Evolutionary conservation across 352 stramenopile species (phyloP).

Genomic region (Aphanomyces invadans): DNA sequence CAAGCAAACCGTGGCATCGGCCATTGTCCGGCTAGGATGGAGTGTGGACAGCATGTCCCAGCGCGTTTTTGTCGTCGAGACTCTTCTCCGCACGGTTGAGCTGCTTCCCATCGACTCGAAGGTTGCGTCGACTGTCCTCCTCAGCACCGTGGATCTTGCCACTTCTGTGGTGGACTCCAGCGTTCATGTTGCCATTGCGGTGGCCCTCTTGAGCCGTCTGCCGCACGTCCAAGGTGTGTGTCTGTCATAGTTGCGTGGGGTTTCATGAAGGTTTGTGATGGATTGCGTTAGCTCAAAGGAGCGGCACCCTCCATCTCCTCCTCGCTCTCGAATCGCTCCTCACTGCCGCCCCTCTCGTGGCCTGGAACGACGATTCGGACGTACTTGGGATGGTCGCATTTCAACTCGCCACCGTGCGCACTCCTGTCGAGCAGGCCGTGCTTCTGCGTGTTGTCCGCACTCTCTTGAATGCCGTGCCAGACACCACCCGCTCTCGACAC

Average conservation of each 20-base stretch:
- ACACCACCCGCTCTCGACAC: slow-evolving; percentile 1
- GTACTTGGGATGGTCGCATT: slow-evolving; percentile 17
- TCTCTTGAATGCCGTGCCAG: background rate
- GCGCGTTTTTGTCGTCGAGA: background rate
- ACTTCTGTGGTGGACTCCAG: background rate
- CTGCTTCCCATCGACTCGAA: slow-evolving; percentile 16
- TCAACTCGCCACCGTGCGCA: background rate
- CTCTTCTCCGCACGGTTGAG: background rate
- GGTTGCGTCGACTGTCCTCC: background rate
- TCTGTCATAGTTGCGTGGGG: background rate
- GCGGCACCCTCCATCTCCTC: slow-evolving; percentile 5
- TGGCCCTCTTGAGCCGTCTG: slow-evolving; percentile 5
- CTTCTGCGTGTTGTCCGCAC: slow-evolving; percentile 2
- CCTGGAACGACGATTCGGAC: background rate
- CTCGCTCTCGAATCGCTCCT: slow-evolving; percentile 14
- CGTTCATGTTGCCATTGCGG: background rate
- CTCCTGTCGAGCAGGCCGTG: background rate
- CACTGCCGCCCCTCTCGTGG: background rate
- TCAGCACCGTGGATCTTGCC: slow-evolving; percentile 6
- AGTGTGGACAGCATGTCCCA: background rate
- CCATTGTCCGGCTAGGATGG: background rate
- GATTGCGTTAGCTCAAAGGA: background rate
- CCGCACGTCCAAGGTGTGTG: slow-evolving; percentile 11
- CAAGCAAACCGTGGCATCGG: slow-evolving; percentile 6
- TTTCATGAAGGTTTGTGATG: too few relatives aligned